Base-by-base conservation (phyloP, 768 basidiomycete genomes). In the Glaciozyma antarctica region DNA sequence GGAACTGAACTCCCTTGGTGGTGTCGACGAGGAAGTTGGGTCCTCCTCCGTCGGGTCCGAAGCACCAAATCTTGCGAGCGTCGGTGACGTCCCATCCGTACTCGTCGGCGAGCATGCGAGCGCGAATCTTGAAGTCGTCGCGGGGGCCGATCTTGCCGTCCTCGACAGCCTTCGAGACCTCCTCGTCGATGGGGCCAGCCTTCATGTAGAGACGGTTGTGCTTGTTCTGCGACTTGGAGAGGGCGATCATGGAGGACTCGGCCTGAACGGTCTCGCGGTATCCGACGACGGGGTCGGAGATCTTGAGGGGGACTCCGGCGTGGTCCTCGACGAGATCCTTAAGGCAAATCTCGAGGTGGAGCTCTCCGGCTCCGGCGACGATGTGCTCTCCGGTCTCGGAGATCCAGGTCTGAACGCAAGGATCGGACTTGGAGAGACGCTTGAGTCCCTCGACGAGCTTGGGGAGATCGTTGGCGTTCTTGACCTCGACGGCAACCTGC, bases 251-350 rank as follows among this genome's bases (percentile, higher is more conserved):
- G 58, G 86, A 85, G 9, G 95, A 98, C 79, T 98, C 92, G 60
- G 90, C 79, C 80, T 86, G 90, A 77, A 99, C 93, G 19, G 95
- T 97, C 83, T 98, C 95, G 78, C 91, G 84, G 81, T 97, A 98
- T 58, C 87, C 88, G 73, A 99, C 94, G 77, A 99, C 94, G 72
- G 79, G 90, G 79, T 94, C 90, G 43, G 95, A 98, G 73, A 90
- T 88, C 82, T 94, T 95, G 78, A 99, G 87, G 63, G 95, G 95
- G 67, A 99, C 91, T 81, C 94, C 94, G 73, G 95, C 95, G 77
- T 99, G 95, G 78, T 99, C 95, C 77, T 98, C 93, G 84, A 97
- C 88, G 73, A 99, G 84, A 83, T 99, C 95, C 90, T 98, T 99
- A 80, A 99, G 83, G 81, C 95, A 99, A 77, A 99, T 99, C 78